A percentile compares a stretch with the other conserved stretches of the same genome.
Evolutionary conservation across 768 basidiomycete genomes (phyloP).

Genomic region (Termitomyces bulborhizus): DNA sequence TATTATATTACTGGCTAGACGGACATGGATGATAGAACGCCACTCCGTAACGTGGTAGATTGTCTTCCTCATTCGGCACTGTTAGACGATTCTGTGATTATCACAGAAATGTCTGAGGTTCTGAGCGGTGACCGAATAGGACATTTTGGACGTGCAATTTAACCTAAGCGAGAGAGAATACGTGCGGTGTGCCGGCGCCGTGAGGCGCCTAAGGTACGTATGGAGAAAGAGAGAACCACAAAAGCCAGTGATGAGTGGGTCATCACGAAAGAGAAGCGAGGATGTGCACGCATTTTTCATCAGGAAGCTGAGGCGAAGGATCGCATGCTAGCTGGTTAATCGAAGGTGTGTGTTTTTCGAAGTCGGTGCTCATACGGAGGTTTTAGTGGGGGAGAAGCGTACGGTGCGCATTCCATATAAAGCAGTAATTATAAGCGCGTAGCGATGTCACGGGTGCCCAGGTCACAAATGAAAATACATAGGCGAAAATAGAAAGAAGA

Average conservation of each 20-base stretch:
- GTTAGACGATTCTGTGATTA: background rate
- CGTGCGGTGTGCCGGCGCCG: no score
- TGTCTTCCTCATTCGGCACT: no score
- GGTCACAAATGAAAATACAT: background rate
- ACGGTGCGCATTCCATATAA: background rate
- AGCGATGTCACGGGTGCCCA: background rate
- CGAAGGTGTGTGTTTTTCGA: background rate
- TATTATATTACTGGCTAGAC: background rate
- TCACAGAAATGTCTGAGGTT: background rate
- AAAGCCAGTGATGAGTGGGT: background rate
- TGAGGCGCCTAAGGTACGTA: background rate
- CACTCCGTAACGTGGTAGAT: background rate
- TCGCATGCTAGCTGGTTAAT: background rate
- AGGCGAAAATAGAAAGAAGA: background rate
- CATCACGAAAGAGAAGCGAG: background rate
- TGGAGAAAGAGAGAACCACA: background rate
- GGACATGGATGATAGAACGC: background rate
- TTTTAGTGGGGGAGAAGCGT: background rate
- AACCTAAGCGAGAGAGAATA: background rate
- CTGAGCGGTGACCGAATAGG: background rate
- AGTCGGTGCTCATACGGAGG: background rate
- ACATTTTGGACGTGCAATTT: background rate
- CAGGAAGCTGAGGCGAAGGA: background rate
- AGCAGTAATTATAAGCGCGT: background rate
- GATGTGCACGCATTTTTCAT: background rate